Base-by-base conservation (phyloP, 306 rosid species). In the Lagenaria siceraria region DNA sequence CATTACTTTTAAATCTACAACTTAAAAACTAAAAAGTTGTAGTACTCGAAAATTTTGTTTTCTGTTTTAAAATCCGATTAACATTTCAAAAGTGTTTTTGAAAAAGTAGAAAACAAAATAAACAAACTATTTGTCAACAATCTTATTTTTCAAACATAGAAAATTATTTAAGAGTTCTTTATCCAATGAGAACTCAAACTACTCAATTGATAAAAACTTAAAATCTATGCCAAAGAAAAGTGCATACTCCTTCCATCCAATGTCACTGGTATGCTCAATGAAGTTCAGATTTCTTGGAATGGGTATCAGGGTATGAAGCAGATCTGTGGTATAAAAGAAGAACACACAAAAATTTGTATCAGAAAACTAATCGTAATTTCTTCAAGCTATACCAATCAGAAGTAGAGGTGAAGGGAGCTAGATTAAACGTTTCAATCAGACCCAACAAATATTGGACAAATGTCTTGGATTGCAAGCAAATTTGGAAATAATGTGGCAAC, bases 231-330 rank as follows among this genome's bases (percentile, higher is more conserved):
- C 24, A 36, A 69, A 19, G 81, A 71, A 66, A 78, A 78, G 76
- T 64, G 81, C 90, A 64, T 86, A 91, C 93, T 91, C 97, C 82
- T 95, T 95, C 98, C 98, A 95, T 74, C 98, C 97, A 78, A 95
- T 92, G 78, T 95, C 96, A 84, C 91, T 87, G 72, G 94, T 89
- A 81, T 89, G 94, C 86, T 91, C 92, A 36, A 89, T 87, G 59
- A 89, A 91, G 76, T 89, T 89, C 42, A 91, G 81, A 81, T 80
- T 49, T 81, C 94, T 86, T 5, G 92, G 93, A 81, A 91, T 82
- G 46, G 92, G 71, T 58, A 89, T 85, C 63, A 91, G 71, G 7
- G 90, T 80, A 80, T 91, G 90, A 71, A 91, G 93, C 87, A 91
- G 76, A 84, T 89, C 93, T 91, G 92, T 60, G 35, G 65, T 25